These are phyloP conservation scores for Fusarium ramigenum DNA, from an alignment of 2,329 filamentous ascomycete genomes.

Conservation along the genomic window DNA sequence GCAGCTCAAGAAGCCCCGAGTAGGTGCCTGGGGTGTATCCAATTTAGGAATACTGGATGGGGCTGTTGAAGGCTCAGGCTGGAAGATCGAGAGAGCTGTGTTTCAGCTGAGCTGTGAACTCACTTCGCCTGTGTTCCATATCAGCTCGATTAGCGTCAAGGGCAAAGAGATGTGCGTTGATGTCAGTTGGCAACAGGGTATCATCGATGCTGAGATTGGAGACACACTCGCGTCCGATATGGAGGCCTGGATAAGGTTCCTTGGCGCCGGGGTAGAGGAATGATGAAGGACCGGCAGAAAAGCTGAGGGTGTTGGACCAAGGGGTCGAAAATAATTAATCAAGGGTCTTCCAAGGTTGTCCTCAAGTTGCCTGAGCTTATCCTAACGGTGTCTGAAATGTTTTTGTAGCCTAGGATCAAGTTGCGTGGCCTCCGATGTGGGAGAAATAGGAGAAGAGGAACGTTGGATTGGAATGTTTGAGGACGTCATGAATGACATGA, in stretches of 20 bases:
- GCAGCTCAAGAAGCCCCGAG: conserved; percentile 37
- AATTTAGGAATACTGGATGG: conserved; percentile 44
- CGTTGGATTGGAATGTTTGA: background rate
- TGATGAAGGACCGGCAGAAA: background rate
- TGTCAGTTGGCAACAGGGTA: conserved; percentile 39
- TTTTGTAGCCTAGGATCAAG: background rate
- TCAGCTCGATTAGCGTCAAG: conserved; percentile 37
- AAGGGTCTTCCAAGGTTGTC: no score
- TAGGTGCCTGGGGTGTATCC: conserved; percentile 35
- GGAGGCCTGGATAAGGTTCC: conserved; percentile 34
- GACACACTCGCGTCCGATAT: conserved; percentile 33
- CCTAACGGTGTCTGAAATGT: background rate
- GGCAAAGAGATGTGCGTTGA: conserved; percentile 37
- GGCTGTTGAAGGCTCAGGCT: conserved; percentile 4
- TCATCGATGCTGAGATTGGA: conserved; percentile 29
- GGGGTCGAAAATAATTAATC: background rate
- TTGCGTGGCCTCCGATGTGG: background rate
- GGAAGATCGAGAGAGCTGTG: conserved; percentile 36
- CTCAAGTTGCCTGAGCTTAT: background rate
- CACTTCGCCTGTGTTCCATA: conserved; percentile 32
- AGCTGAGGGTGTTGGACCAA: background rate
- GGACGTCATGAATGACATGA: background rate
- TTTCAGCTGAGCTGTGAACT: conserved; percentile 38
- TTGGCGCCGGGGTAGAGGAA: conserved; percentile 18
- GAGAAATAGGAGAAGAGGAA: background rate